Evolutionary conservation across 2,329 filamentous ascomycete species (phyloP).

Genomic region (Aureobasidium leucospermi): DNA sequence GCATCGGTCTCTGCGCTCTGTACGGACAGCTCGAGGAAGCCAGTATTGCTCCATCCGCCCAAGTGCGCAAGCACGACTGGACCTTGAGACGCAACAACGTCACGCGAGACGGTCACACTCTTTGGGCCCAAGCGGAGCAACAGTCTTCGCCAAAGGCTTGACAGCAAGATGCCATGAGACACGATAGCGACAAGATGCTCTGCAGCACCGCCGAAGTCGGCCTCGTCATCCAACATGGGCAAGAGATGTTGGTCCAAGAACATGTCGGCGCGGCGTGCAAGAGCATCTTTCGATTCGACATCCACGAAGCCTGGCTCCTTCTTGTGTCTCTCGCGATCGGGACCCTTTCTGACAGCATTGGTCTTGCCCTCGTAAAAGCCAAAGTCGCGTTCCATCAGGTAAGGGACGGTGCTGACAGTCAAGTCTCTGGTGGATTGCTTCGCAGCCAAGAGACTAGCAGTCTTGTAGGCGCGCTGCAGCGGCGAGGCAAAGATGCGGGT

Average conservation of each 20-base stretch:
- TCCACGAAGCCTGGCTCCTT: slow-evolving; percentile 43
- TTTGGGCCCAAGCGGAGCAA: slow-evolving; percentile 46
- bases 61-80: slow-evolving; percentile 43
- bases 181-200: slow-evolving; percentile 56
- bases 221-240: slow-evolving; percentile 43
- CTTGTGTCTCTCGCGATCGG: slow-evolving; percentile 34
- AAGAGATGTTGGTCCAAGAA: slow-evolving; percentile 62
- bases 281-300: slow-evolving; percentile 60
- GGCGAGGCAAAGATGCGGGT: slow-evolving; percentile 71
- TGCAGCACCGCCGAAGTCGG: slow-evolving; percentile 11
- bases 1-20: background rate
- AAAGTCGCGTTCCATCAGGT: slow-evolving; percentile 68
- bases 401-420: slow-evolving; percentile 35
- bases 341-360: slow-evolving; percentile 38
- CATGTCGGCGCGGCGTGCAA: slow-evolving; percentile 54
- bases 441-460: slow-evolving; percentile 58
- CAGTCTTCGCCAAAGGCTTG: slow-evolving; percentile 58
- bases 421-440: slow-evolving; percentile 38
- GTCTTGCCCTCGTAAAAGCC: slow-evolving; percentile 61
- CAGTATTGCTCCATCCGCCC: slow-evolving; percentile 60
- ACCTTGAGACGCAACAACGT: slow-evolving; percentile 32
- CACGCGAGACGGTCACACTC: slow-evolving; percentile 38
- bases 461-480: slow-evolving; percentile 64
- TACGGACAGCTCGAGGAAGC: slow-evolving; percentile 43
- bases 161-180: slow-evolving; percentile 76